These are phyloP conservation scores for Huntiella savannae DNA, from an alignment of 2,329 filamentous ascomycete genomes.

Conservation along the genomic window DNA sequence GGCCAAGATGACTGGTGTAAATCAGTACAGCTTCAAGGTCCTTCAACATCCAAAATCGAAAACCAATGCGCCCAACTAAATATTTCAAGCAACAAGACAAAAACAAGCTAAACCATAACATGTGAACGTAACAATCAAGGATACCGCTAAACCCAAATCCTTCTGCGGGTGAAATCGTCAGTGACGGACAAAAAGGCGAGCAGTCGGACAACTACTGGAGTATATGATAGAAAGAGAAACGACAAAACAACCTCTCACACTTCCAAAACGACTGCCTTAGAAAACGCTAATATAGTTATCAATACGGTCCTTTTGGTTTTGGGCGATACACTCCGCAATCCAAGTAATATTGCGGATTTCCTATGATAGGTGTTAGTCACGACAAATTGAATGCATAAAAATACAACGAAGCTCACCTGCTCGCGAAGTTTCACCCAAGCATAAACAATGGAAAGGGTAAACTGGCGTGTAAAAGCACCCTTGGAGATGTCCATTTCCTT, in stretches of 20 bases:
- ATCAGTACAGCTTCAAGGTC: neutral
- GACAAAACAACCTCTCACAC: neutral
- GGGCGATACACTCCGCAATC: slow-evolving; percentile 98
- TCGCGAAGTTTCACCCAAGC: slow-evolving; percentile 95
- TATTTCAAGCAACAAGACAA: neutral
- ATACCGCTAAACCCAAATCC: neutral
- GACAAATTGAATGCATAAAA: neutral
- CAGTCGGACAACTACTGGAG: neutral
- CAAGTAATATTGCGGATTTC: slow-evolving; percentile 99
- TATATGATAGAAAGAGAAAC: slow-evolving; percentile 1
- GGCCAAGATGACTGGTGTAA: neutral
- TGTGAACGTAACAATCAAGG: slow-evolving; percentile 3
- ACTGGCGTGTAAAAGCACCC: slow-evolving; percentile 84
- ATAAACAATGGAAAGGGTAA: slow-evolving; percentile 87
- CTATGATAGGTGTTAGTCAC: slow-evolving; percentile 29
- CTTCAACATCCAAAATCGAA: slow-evolving; percentile 4
- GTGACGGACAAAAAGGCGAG: neutral
- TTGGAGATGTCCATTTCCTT: slow-evolving; percentile 99
- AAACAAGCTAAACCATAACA: slow-evolving; percentile 1
- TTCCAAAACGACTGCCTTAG: slow-evolving; percentile 24
- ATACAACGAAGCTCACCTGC: slow-evolving; percentile 44
- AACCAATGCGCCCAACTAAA: slow-evolving; percentile 3
- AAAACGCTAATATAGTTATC: slow-evolving; percentile 98
- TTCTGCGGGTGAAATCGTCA: neutral
- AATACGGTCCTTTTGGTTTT: slow-evolving; percentile 98